Conservation (phyloP, 179 eudicot species). For the Carnegiea gigantea region DNA sequence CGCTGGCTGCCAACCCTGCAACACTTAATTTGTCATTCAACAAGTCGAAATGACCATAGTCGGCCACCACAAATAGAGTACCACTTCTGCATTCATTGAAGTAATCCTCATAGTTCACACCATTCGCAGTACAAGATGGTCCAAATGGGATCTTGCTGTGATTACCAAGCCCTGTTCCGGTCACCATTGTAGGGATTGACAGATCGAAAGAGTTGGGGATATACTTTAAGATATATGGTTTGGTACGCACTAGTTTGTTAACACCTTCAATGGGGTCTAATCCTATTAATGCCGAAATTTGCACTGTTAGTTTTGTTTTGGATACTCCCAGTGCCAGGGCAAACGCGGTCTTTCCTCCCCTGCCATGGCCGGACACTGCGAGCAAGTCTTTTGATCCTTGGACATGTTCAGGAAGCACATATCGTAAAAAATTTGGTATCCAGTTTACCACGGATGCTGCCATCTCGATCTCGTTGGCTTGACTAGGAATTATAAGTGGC, state of each 20-base stretch:
- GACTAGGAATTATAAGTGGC: neutral
- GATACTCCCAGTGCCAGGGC: slow-evolving; percentile 12
- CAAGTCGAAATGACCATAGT: slow-evolving; percentile 23
- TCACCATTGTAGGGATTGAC: slow-evolving; percentile 14
- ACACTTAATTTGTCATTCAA: neutral
- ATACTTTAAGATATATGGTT: slow-evolving; percentile 9
- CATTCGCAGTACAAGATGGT: slow-evolving; percentile 5
- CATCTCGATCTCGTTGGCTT: neutral
- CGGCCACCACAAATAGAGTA: slow-evolving; percentile 7
- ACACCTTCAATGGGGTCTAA: slow-evolving; percentile 9
- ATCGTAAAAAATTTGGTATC: slow-evolving; percentile 1
- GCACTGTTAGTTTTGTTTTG: neutral
- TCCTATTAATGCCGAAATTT: slow-evolving; percentile 17
- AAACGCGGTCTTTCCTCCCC: slow-evolving; percentile 26
- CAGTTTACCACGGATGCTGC: slow-evolving; percentile 13
- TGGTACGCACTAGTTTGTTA: too few species aligned
- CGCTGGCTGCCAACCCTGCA: neutral
- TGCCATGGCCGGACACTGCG: slow-evolving; percentile 19
- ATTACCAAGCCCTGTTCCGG: slow-evolving; percentile 12
- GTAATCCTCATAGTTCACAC: slow-evolving; percentile 14
- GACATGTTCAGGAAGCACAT: neutral
- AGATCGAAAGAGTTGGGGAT: slow-evolving; percentile 8
- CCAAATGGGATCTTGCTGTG: too few species aligned
- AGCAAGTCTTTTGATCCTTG: neutral
- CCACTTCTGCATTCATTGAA: neutral